Percentiles rank a stretch among this genome's conserved stretches.
Evolutionary conservation across 2,329 filamentous ascomycete genomes (phyloP).

Genomic region (Penicillium palitans): DNA sequence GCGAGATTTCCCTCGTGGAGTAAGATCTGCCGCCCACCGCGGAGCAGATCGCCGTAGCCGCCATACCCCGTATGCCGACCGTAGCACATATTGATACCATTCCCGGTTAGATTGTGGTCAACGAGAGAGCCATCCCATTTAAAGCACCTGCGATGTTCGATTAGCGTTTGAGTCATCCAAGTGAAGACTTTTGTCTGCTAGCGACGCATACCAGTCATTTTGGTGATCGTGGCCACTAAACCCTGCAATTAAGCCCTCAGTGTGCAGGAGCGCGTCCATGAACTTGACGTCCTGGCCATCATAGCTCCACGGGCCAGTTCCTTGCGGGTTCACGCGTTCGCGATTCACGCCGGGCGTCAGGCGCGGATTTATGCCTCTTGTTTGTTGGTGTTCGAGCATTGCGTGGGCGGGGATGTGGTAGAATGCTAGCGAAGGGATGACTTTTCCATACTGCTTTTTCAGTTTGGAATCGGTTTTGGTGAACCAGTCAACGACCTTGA

Average conservation of each 20-base stretch:
- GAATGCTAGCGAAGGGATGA: slow-evolving; percentile 55
- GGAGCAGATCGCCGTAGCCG: slow-evolving; percentile 65
- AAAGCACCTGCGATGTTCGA: slow-evolving; percentile 35
- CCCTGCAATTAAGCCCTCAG: slow-evolving; percentile 56
- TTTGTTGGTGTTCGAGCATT: slow-evolving; percentile 42
- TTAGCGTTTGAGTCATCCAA: not conserved
- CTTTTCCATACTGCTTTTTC: slow-evolving; percentile 29
- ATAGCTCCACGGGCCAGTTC: slow-evolving; percentile 12
- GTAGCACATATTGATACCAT: slow-evolving; percentile 55
- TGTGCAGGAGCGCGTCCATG: slow-evolving; percentile 61
- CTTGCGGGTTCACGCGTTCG: slow-evolving; percentile 41
- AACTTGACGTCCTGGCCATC: slow-evolving; percentile 57
- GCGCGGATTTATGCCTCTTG: slow-evolving; percentile 42
- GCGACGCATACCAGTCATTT: slow-evolving; percentile 56
- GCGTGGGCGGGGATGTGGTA: slow-evolving; percentile 55
- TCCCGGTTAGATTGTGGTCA: slow-evolving; percentile 39
- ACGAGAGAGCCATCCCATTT: slow-evolving; percentile 36
- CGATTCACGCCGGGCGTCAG: slow-evolving; percentile 51
- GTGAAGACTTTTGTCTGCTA: not conserved
- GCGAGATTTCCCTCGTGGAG: slow-evolving; percentile 48
- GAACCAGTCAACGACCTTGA: slow-evolving; percentile 48
- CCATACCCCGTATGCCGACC: slow-evolving; percentile 69
- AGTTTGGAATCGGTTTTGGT: slow-evolving; percentile 33
- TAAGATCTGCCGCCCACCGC: slow-evolving; percentile 59
- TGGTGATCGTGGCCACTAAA: slow-evolving; percentile 69